phyloP scores from a whole-genome alignment of 345 rosid species.

The Murraya koenigii region DNA sequence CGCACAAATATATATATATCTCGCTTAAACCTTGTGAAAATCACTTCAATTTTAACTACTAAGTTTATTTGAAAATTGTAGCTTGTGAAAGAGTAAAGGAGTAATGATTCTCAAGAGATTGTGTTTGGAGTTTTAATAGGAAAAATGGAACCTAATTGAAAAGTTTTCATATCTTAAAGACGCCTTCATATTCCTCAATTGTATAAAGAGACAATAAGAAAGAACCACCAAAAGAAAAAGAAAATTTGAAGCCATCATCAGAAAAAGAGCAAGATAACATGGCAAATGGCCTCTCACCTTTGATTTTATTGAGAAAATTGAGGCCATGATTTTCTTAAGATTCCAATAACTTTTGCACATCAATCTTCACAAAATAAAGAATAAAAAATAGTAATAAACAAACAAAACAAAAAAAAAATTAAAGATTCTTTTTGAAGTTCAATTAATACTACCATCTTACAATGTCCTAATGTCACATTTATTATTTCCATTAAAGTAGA shows the following conservation, averaged over 20 bases:
- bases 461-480: conserved; percentile 7
- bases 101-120: not conserved
- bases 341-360: conserved; percentile 19
- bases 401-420: conserved; percentile 8
- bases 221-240: not conserved
- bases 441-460: not conserved
- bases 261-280: not conserved
- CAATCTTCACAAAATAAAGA: not conserved
- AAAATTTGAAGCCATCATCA: not conserved
- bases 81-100: not conserved
- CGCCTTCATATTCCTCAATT: not conserved
- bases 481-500: not conserved
- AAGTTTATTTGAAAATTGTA: too few species aligned
- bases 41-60: too few species aligned
- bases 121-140: not conserved
- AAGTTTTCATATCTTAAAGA: not conserved
- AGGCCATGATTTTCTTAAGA: conserved; percentile 20
- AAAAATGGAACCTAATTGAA: not conserved
- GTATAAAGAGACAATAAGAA: not conserved
- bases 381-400: not conserved
- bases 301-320: not conserved
- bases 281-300: conserved; percentile 1
- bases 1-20: too few species aligned
- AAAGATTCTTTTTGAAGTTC: not conserved
- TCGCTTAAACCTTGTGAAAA: too few species aligned